Conservation (phyloP, 2,329 filamentous ascomycete genomes). For the Neofusicoccum umdonicola region DNA sequence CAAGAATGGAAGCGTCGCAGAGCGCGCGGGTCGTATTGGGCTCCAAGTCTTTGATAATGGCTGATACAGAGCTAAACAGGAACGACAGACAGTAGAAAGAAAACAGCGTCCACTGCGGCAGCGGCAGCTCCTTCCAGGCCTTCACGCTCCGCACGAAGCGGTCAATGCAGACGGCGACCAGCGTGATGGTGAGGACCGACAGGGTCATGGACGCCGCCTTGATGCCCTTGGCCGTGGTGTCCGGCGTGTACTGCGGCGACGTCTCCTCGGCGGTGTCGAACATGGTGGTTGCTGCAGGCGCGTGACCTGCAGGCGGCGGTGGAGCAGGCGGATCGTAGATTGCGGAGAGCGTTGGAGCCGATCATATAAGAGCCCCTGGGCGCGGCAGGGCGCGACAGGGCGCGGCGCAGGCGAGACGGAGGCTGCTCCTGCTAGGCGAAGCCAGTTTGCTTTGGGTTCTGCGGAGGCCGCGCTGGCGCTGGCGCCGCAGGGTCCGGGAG, state of each 20-base stretch:
- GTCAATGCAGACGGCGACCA: not conserved
- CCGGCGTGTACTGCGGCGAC: not conserved
- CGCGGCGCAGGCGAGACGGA: not conserved
- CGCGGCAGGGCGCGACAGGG: not conserved
- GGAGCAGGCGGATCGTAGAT: not conserved
- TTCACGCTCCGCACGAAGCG: constrained; percentile 3
- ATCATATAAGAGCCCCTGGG: constrained; percentile 1
- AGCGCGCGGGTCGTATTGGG: not conserved
- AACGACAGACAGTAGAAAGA: constrained; percentile 1
- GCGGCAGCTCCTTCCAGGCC: not conserved
- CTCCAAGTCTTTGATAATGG: constrained; percentile 1
- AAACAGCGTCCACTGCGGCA: not conserved
- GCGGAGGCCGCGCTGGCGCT: not conserved
- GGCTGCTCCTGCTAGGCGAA: not conserved
- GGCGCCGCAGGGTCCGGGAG: not conserved
- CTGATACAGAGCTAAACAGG: not conserved
- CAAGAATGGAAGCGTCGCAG: constrained; percentile 3
- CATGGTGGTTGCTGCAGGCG: not conserved
- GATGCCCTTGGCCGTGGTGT: not conserved
- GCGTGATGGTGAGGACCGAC: constrained; percentile 7
- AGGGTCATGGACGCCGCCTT: constrained; percentile 6
- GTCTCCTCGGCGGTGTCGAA: not conserved
- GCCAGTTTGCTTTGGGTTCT: not conserved
- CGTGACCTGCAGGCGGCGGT: constrained; percentile 1
- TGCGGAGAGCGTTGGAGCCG: not conserved